A percentile compares a stretch with the other conserved stretches of the same genome.
phyloP scores from a whole-genome alignment of 2,329 filamentous ascomycete species.

The Cercospora brassicicola region DNA sequence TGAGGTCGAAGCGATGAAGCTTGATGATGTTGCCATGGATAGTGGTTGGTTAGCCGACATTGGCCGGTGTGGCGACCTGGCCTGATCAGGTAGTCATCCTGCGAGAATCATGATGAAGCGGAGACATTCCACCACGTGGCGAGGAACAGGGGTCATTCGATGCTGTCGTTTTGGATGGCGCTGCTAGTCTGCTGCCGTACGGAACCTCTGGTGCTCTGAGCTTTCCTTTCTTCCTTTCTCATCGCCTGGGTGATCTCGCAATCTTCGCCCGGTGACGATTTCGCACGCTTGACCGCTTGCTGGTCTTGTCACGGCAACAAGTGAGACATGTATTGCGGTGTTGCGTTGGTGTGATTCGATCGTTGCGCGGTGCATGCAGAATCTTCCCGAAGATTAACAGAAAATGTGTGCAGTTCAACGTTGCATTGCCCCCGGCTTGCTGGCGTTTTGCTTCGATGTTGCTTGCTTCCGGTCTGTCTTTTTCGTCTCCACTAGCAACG shows the following conservation, averaged over 20 bases:
- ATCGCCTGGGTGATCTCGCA: neutral
- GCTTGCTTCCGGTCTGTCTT: neutral
- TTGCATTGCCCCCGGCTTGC: neutral
- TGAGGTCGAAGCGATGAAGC: neutral
- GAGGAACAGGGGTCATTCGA: neutral
- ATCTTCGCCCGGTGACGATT: neutral
- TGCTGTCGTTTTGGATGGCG: neutral
- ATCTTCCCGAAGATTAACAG: neutral
- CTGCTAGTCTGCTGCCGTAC: neutral
- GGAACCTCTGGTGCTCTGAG: neutral
- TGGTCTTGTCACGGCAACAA: neutral
- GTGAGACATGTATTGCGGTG: neutral
- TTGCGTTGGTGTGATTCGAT: neutral
- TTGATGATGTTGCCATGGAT: neutral
- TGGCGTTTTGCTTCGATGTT: neutral
- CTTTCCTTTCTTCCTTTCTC: neutral
- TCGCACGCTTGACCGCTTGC: neutral
- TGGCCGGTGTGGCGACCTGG: neutral
- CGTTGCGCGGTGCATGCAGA: neutral
- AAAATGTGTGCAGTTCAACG: neutral
- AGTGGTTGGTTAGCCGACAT: conserved; percentile 5
- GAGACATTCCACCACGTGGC: conserved; percentile 4
- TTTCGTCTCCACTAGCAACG: neutral
- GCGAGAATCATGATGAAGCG: neutral
- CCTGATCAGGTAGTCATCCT: neutral